phyloP scores from a whole-genome alignment of 441 rosid genomes.

The Pelargonium cotyledonis region DNA sequence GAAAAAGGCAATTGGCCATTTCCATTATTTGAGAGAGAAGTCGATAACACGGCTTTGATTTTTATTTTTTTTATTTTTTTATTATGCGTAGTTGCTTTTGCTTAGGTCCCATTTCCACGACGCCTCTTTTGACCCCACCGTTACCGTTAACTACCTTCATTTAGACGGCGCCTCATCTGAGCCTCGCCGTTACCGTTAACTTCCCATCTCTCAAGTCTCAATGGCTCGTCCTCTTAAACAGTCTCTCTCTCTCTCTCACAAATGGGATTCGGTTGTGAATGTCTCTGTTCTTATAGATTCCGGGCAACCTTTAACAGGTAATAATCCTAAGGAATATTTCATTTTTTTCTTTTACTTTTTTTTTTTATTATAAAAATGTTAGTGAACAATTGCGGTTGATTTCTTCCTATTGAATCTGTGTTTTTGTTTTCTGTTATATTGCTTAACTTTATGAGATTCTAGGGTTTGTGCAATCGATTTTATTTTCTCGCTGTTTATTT shows the following conservation, averaged over 20 bases:
- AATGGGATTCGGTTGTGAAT: slow-evolving; percentile 28
- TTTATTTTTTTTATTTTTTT: neutral
- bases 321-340: neutral
- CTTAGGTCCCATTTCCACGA: neutral
- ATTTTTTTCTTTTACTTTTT: slow-evolving; percentile 15
- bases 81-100: neutral
- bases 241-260: slow-evolving; percentile 19
- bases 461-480: slow-evolving; percentile 25
- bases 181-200: slow-evolving; percentile 1
- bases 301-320: slow-evolving; percentile 34
- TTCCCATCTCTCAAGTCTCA: neutral
- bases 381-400: slow-evolving; percentile 18
- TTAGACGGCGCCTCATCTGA: neutral
- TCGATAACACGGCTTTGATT: neutral
- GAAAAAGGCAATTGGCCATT: neutral
- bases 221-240: slow-evolving; percentile 35
- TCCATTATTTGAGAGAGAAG: neutral
- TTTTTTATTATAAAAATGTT: no score
- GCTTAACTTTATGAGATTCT: slow-evolving; percentile 20
- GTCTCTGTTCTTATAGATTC: slow-evolving; percentile 35
- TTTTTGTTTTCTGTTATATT: slow-evolving; percentile 18
- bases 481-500: slow-evolving; percentile 2
- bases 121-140: no score
- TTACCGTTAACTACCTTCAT: no score
- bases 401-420: slow-evolving; percentile 30